Evolutionary conservation across 805 yeast species (phyloP).

Genomic region (Suhomyces pyralidae): DNA sequence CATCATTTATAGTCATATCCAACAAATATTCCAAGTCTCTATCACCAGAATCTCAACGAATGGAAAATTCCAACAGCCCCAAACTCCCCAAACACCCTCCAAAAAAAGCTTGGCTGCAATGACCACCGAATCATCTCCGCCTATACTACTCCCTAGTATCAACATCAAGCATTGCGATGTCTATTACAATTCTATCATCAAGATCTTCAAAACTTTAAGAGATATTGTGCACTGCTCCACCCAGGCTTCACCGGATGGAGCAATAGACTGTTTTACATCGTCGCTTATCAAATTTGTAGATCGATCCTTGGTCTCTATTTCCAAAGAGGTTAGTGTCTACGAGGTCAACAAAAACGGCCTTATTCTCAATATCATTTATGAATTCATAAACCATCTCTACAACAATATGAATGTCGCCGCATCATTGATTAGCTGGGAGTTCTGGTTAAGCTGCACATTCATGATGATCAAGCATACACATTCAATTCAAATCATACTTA

Average conservation of each 20-base stretch:
- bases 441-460: conserved; percentile 64
- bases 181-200: conserved; percentile 38
- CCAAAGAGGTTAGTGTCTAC: conserved; percentile 34
- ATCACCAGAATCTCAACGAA: conserved; percentile 15
- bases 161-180: conserved; percentile 27
- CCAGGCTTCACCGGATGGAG: conserved; percentile 6
- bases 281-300: conserved; percentile 27
- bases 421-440: conserved; percentile 60
- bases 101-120: conserved; percentile 2
- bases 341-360: conserved; percentile 38
- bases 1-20: conserved; percentile 44
- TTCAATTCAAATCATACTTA: conserved; percentile 58
- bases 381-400: conserved; percentile 34
- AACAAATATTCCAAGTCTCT: conserved; percentile 39
- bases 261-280: conserved; percentile 22
- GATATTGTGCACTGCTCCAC: conserved; percentile 26
- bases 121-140: conserved; percentile 8
- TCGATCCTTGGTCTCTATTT: conserved; percentile 30
- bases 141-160: conserved; percentile 9
- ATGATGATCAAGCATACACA: conserved; percentile 58
- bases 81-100: conserved; percentile 3
- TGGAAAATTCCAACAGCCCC: conserved; percentile 6
- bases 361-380: conserved; percentile 39
- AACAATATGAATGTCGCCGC: conserved; percentile 16
- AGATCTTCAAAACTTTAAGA: conserved; percentile 37